phyloP scores from a whole-genome alignment of 768 basidiomycete genomes.

The Agaricus sinodeliciosus region DNA sequence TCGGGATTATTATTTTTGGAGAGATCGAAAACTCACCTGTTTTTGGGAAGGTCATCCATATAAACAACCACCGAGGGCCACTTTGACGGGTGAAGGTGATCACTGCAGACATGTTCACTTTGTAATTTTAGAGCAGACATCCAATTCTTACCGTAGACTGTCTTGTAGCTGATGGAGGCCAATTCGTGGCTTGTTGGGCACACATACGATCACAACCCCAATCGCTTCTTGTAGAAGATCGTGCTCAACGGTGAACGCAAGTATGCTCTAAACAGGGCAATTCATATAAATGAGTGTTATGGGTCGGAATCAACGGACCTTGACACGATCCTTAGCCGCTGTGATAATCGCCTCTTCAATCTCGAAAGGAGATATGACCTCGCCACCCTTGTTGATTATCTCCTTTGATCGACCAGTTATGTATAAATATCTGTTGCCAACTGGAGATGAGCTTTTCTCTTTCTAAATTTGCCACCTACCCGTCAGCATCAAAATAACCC shows the following conservation, averaged over 20 bases:
- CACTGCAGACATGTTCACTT: slow-evolving; percentile 17
- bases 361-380: slow-evolving; percentile 57
- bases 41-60: slow-evolving; percentile 42
- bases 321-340: slow-evolving; percentile 33
- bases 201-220: slow-evolving; percentile 35
- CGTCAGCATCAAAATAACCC: slow-evolving; percentile 41
- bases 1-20: background rate
- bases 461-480: slow-evolving; percentile 17
- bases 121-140: background rate
- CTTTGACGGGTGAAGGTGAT: slow-evolving; percentile 40
- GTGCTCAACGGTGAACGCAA: slow-evolving; percentile 41
- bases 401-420: slow-evolving; percentile 57
- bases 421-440: slow-evolving; percentile 28
- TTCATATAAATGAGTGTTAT: background rate
- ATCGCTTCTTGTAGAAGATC: slow-evolving; percentile 42
- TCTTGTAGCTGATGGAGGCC: slow-evolving; percentile 36
- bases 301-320: slow-evolving; percentile 19
- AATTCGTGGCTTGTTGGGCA: slow-evolving; percentile 26
- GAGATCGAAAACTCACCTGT: slow-evolving; percentile 19
- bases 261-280: slow-evolving; percentile 20
- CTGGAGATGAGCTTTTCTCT: background rate
- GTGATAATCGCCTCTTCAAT: slow-evolving; percentile 49
- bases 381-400: slow-evolving; percentile 54
- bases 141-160: slow-evolving; percentile 25
- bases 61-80: slow-evolving; percentile 44